These are phyloP conservation scores for Jackrogersella minutella DNA, from an alignment of 495 filamentous ascomycete species.

Conservation along the genomic window DNA sequence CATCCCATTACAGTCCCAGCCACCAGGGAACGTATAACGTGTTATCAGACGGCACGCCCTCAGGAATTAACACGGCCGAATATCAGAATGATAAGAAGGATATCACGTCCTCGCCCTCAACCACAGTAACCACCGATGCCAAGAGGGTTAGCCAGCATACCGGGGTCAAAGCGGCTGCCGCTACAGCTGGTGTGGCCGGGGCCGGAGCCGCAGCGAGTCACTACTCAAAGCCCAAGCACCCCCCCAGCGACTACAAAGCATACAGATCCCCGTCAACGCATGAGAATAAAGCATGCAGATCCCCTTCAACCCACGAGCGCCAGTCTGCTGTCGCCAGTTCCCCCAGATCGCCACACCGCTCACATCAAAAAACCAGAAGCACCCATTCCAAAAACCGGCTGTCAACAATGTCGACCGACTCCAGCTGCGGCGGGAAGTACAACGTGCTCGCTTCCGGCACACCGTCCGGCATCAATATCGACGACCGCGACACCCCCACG, in stretches of 20 bases:
- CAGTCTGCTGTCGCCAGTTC: too few species aligned
- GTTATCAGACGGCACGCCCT: constrained; percentile 39
- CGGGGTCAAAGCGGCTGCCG: constrained; percentile 11
- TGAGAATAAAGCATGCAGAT: too few species aligned
- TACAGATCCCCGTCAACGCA: not conserved
- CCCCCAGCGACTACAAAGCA: not conserved
- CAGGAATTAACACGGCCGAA: constrained; percentile 27
- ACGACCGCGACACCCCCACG: not conserved
- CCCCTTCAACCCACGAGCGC: not conserved
- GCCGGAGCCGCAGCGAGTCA: constrained; percentile 10
- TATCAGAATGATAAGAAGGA: not conserved
- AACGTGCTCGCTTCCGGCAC: constrained; percentile 44
- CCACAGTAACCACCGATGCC: not conserved
- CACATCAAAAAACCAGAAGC: not conserved
- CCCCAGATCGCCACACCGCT: too few species aligned
- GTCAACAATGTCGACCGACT: constrained; percentile 32
- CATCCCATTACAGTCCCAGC: too few species aligned
- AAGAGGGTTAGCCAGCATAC: constrained; percentile 11
- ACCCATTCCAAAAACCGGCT: constrained; percentile 3
- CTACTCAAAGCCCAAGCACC: not conserved
- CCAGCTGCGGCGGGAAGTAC: constrained; percentile 39
- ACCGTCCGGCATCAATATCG: constrained; percentile 41
- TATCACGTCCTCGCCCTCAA: not conserved
- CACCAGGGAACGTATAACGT: too few species aligned
- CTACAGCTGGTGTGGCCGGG: constrained; percentile 12